Conservation (phyloP, 306 rosid genomes). For the Prunus dulcis region DNA sequence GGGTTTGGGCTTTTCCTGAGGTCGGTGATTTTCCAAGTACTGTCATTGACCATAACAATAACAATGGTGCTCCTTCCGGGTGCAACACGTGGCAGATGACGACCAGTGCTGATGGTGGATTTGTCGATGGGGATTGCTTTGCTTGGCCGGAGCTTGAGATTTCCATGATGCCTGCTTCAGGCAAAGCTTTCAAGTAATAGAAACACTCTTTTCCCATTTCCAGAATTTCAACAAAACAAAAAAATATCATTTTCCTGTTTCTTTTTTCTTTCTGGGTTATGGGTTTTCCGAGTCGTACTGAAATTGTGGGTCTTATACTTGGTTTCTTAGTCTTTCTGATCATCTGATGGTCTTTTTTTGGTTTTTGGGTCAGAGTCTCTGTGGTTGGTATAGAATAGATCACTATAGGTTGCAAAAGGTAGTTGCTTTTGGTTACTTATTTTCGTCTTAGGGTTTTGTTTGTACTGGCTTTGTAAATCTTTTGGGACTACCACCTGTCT, state of each 20-base stretch:
- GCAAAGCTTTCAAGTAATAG: constrained; percentile 25
- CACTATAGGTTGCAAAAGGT: constrained; percentile 5
- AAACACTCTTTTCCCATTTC: not conserved
- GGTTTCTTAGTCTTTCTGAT: not conserved
- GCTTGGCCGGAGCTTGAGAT: constrained; percentile 41
- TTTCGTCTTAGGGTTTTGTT: not conserved
- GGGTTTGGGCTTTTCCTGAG: constrained; percentile 31
- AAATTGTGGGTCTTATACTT: not conserved
- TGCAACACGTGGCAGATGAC: constrained; percentile 47
- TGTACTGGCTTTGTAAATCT: constrained; percentile 23
- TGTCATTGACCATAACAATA: not conserved
- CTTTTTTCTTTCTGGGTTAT: not conserved
- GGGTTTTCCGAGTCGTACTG: not conserved
- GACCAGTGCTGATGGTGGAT: constrained; percentile 20
- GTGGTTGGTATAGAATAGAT: constrained; percentile 3
- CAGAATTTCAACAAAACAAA: not conserved
- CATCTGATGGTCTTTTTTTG: not conserved
- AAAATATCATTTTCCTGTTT: not conserved
- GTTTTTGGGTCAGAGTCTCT: not conserved
- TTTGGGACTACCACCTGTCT: constrained; percentile 8
- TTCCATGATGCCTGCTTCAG: constrained; percentile 21
- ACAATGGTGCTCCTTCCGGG: not conserved
- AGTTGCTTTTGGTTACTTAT: not conserved
- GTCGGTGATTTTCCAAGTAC: constrained; percentile 13
- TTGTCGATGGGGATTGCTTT: constrained; percentile 30